phyloP scores from a whole-genome alignment of 2,329 filamentous ascomycete genomes.

The Aspergillus japonicus region DNA sequence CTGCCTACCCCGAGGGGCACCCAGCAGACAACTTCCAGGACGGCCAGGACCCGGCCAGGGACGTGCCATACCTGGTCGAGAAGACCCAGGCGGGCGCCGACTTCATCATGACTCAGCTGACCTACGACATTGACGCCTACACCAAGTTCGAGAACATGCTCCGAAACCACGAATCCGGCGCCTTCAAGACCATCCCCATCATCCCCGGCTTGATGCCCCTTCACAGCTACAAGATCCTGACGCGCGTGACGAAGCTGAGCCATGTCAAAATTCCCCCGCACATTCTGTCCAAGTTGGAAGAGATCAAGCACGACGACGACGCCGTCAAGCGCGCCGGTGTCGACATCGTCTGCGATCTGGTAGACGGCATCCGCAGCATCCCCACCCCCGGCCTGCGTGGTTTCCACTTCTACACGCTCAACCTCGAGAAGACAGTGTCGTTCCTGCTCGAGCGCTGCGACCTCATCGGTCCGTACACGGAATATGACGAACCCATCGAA shows the following conservation, averaged over 20 bases:
- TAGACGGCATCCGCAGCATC: slow-evolving; percentile 71
- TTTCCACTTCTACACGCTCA: slow-evolving; percentile 97
- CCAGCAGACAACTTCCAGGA: slow-evolving; percentile 88
- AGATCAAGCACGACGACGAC: slow-evolving; percentile 48
- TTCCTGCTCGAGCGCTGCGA: slow-evolving; percentile 83
- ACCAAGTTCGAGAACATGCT: slow-evolving; percentile 73
- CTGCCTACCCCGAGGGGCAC: slow-evolving; percentile 93
- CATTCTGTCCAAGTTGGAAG: slow-evolving; percentile 63
- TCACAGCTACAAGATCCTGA: slow-evolving; percentile 94
- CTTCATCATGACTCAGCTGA: slow-evolving; percentile 98
- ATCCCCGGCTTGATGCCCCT: slow-evolving; percentile 97
- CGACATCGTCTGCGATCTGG: slow-evolving; percentile 74
- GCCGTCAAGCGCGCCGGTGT: slow-evolving; percentile 50
- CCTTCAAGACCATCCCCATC: slow-evolving; percentile 83
- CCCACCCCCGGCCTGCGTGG: slow-evolving; percentile 65
- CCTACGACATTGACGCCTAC: slow-evolving; percentile 87
- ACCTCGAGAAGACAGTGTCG: slow-evolving; percentile 91
- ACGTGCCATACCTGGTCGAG: slow-evolving; percentile 84
- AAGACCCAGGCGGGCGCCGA: slow-evolving; percentile 90
- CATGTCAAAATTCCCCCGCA: slow-evolving; percentile 76
- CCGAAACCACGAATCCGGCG: slow-evolving; percentile 76
- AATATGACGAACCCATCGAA: slow-evolving; percentile 41
- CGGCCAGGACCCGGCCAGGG: slow-evolving; percentile 61
- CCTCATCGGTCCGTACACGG: slow-evolving; percentile 68
- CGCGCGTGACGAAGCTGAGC: slow-evolving; percentile 88